These are phyloP conservation scores for Huntiella omanensis DNA, from an alignment of 2,329 filamentous ascomycete species.

Conservation along the genomic window DNA sequence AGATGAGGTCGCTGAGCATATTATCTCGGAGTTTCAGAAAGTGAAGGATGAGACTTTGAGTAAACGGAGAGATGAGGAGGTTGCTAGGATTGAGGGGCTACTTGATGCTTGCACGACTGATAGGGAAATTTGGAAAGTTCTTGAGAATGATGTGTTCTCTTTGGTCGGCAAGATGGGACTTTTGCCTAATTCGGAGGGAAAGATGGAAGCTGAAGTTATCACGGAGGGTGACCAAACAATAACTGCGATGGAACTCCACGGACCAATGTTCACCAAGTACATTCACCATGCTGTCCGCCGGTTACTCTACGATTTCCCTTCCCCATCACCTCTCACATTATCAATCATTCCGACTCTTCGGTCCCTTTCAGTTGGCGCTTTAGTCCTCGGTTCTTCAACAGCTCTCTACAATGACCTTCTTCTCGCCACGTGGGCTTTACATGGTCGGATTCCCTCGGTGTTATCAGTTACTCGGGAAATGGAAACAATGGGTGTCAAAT, in stretches of 20 bases:
- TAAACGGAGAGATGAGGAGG: conserved; percentile 16
- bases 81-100: conserved; percentile 31
- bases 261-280: conserved; percentile 44
- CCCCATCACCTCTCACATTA: conserved; percentile 38
- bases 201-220: background rate
- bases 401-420: conserved; percentile 51
- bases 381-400: conserved; percentile 52
- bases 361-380: conserved; percentile 46
- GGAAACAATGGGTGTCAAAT: conserved; percentile 37
- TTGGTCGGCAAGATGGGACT: conserved; percentile 38
- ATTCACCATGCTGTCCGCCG: conserved; percentile 37
- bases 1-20: no score
- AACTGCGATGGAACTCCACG: conserved; percentile 32
- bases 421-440: conserved; percentile 39
- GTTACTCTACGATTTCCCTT: conserved; percentile 36
- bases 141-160: conserved; percentile 49
- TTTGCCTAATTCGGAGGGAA: background rate
- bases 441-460: conserved; percentile 36
- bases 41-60: no score
- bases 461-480: conserved; percentile 44
- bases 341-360: conserved; percentile 49
- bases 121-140: conserved; percentile 43
- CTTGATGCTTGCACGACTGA: conserved; percentile 41
- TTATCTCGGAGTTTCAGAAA: no score
- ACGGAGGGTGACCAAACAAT: background rate